Percentiles rank a stretch among this genome's conserved stretches.
Conservation (phyloP, 768 basidiomycete genomes). For the Trametes villosa region DNA sequence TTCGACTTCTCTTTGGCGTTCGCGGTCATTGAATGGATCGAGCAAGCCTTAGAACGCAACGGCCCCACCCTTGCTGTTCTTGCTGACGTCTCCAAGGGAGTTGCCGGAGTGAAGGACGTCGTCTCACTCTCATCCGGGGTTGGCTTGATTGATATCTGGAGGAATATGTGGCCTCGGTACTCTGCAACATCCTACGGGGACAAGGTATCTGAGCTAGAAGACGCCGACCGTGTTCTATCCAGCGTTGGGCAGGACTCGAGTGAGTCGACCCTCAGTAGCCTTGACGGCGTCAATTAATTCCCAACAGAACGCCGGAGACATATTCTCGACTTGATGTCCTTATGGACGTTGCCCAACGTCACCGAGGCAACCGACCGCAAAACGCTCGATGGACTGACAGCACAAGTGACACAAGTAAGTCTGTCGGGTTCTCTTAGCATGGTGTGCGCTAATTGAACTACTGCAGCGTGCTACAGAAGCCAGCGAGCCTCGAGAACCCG, state of each 20-base stretch:
- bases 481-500: neutral
- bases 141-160: conserved; percentile 39
- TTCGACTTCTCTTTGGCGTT: conserved; percentile 73
- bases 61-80: conserved; percentile 33
- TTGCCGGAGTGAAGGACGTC: conserved; percentile 46
- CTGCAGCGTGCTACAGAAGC: conserved; percentile 1
- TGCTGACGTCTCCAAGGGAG: conserved; percentile 35
- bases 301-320: conserved; percentile 22
- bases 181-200: neutral
- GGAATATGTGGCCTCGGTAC: conserved; percentile 15
- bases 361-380: conserved; percentile 2
- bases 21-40: conserved; percentile 59
- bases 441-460: neutral
- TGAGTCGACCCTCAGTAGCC: neutral
- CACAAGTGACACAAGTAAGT: neutral
- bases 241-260: neutral
- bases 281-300: neutral
- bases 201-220: neutral
- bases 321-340: conserved; percentile 30
- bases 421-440: neutral
- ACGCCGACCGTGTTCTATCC: neutral
- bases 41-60: conserved; percentile 44
- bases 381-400: neutral
- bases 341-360: conserved; percentile 18
- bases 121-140: conserved; percentile 71